Conservation (phyloP, 768 basidiomycete genomes). For the Pleurotus djamor region DNA sequence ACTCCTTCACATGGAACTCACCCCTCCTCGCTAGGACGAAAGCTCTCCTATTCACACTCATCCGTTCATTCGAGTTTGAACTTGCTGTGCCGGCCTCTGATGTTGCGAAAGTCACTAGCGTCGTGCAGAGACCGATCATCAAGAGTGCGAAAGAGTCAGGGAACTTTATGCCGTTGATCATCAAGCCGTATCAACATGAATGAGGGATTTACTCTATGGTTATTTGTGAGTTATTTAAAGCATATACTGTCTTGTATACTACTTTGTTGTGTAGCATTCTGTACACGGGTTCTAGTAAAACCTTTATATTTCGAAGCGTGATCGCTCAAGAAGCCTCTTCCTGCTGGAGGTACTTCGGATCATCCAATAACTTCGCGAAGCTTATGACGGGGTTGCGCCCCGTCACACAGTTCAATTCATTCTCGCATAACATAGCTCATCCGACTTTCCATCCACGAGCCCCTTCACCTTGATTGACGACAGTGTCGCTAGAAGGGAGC, state of each 20-base stretch:
- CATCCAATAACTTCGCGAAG: background rate
- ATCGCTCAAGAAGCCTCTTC: too few relatives aligned
- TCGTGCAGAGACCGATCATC: constrained; percentile 46
- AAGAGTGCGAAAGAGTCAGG: constrained; percentile 32
- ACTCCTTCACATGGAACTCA: too few relatives aligned
- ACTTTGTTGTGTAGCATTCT: background rate
- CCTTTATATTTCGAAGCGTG: too few relatives aligned
- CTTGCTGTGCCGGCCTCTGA: constrained; percentile 47
- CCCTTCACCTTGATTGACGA: too few relatives aligned
- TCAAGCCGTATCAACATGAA: constrained; percentile 22
- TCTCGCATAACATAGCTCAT: too few relatives aligned
- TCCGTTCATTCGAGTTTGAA: constrained; percentile 54
- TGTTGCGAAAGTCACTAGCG: constrained; percentile 30
- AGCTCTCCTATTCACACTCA: constrained; percentile 43
- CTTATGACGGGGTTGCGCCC: too few relatives aligned
- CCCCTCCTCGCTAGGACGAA: constrained; percentile 36
- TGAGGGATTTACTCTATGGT: background rate
- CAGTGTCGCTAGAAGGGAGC: too few relatives aligned
- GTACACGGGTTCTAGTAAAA: too few relatives aligned
- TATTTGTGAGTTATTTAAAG: background rate
- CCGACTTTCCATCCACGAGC: too few relatives aligned
- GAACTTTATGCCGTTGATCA: constrained; percentile 41
- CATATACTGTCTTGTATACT: background rate
- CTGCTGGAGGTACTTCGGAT: background rate
- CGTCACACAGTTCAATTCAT: too few relatives aligned